phyloP scores from a whole-genome alignment of 176 grass and related monocot genomes.

The Musa schizocarpa region DNA sequence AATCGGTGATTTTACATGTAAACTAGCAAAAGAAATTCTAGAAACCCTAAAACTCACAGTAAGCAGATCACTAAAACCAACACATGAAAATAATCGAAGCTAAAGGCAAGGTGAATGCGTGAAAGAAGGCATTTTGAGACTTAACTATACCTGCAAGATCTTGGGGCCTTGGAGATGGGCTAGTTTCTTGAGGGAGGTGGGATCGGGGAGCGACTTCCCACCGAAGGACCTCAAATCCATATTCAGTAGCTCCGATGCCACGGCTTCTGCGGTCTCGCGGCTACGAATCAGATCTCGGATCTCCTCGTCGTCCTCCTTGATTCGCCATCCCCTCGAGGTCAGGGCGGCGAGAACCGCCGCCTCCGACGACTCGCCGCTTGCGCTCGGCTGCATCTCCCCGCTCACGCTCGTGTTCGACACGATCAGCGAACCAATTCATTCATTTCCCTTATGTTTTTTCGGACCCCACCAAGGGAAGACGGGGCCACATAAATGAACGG shows the following conservation, averaged over 20 bases:
- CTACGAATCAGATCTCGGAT: conserved; percentile 34
- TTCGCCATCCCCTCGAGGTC: conserved; percentile 46
- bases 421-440: not conserved
- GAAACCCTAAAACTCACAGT: too few species aligned
- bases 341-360: conserved; percentile 36
- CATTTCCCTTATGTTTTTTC: too few species aligned
- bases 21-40: too few species aligned
- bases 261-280: conserved; percentile 28
- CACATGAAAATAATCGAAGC: not conserved
- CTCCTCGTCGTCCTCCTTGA: conserved; percentile 33
- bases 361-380: not conserved
- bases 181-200: conserved; percentile 30
- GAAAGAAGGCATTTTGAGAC: not conserved
- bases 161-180: conserved; percentile 56
- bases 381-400: not conserved
- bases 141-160: conserved; percentile 47
- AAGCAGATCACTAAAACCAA: not conserved
- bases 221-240: conserved; percentile 59
- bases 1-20: too few species aligned
- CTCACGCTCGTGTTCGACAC: not conserved
- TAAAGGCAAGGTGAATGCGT: not conserved
- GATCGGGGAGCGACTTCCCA: conserved; percentile 44
- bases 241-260: conserved; percentile 59
- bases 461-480: too few species aligned
- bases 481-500: too few species aligned